Conservation (phyloP, 2,329 filamentous ascomycete genomes). For the Neonectria faginata region DNA sequence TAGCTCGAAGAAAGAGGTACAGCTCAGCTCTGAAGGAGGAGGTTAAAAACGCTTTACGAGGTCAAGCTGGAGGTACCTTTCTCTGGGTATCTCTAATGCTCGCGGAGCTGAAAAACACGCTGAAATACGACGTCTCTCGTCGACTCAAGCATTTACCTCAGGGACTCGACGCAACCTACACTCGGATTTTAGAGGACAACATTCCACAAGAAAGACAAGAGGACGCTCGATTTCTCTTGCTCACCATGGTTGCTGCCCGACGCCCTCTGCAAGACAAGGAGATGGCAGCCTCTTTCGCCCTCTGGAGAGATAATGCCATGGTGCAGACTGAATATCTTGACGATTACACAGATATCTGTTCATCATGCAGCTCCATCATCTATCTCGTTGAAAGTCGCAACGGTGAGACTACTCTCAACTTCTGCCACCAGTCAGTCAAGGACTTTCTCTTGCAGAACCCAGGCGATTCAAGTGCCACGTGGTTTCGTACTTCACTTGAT, state of each 20-base stretch:
- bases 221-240: background rate
- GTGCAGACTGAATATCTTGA: background rate
- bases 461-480: too few species aligned
- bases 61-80: slow-evolving; percentile 3
- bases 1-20: background rate
- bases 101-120: background rate
- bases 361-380: background rate
- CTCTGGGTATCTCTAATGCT: slow-evolving; percentile 8
- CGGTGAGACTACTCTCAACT: background rate
- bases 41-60: background rate
- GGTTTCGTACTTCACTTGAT: too few species aligned
- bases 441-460: background rate
- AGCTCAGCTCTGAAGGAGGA: background rate
- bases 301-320: background rate
- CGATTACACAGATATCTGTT: background rate
- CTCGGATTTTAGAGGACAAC: background rate
- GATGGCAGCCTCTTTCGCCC: slow-evolving; percentile 2
- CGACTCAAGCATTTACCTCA: background rate
- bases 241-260: background rate
- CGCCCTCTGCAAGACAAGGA: background rate
- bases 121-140: background rate
- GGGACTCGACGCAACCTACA: background rate
- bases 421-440: slow-evolving; percentile 1
- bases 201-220: background rate
- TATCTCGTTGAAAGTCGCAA: background rate